phyloP scores from a whole-genome alignment of 2,329 filamentous ascomycete genomes.

The Xylaria sp. region DNA sequence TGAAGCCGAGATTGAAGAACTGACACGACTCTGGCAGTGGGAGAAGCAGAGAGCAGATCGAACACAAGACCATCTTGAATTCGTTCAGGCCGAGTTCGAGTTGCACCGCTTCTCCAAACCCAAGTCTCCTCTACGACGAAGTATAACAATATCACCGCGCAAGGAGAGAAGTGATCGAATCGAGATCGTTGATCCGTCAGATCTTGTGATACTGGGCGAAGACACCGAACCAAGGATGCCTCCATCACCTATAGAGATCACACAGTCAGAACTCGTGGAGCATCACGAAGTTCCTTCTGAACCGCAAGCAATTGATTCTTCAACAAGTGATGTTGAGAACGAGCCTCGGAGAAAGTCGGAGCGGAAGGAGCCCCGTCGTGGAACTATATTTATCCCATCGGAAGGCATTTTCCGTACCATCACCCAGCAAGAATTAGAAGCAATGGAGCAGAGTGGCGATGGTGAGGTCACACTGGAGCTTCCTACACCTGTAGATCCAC shows the following conservation, averaged over 20 bases:
- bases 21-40: constrained; percentile 64
- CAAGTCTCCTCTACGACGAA: constrained; percentile 51
- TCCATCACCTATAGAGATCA: constrained; percentile 46
- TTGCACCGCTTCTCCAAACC: constrained; percentile 76
- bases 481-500: constrained; percentile 46
- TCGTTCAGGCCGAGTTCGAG: constrained; percentile 78
- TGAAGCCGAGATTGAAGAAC: constrained; percentile 68
- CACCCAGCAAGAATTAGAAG: constrained; percentile 63
- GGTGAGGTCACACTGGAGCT: constrained; percentile 45
- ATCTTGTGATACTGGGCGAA: constrained; percentile 56
- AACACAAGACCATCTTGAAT: constrained; percentile 78
- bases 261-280: constrained; percentile 37
- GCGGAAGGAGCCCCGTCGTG: constrained; percentile 55
- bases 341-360: constrained; percentile 17
- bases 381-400: constrained; percentile 68
- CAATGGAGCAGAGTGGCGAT: constrained; percentile 51
- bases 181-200: constrained; percentile 55
- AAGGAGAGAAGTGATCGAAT: constrained; percentile 51
- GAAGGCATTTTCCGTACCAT: constrained; percentile 72
- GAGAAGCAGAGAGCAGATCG: constrained; percentile 72
- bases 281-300: constrained; percentile 34
- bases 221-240: constrained; percentile 35
- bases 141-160: constrained; percentile 46
- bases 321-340: constrained; percentile 41
- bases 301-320: constrained; percentile 42